Evolutionary conservation across 129 eudicot species (phyloP), one percentile per base, ranked within the genome.

Genomic region (Flaveria ramosissima): DNA sequence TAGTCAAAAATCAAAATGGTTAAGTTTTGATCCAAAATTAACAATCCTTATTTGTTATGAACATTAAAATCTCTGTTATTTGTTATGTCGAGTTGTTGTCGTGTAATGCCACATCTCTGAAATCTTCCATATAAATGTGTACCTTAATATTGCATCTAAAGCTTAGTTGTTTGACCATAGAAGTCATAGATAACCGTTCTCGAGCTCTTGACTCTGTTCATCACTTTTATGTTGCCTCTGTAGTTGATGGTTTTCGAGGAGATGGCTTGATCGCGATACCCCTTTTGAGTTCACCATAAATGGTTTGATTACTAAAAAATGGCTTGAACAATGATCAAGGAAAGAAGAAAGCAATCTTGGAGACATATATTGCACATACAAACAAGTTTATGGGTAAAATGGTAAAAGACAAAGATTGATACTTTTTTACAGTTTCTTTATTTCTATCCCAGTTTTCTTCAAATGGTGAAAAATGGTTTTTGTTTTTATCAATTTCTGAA

Each of bases 301-400:
- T 80, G 75, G 71, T 64, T 71, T 66, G 7, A 42, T 52, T 6
- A 39, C 53, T 79, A 51, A 79, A 36, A 78, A 78, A 80, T 20
- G 62, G 64, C 75, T 45, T 80, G 84, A 74, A 80, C 84, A 68
- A 74, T 80, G 84, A 80, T 80, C 84, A 80, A 80, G 84, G 84
- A 74, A 67, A 65, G 68, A 60, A 12, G 50, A 57, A 70, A 63
- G 51, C 52, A 42, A 24, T 66, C 27, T 26, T 80, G 74, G 52
- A 26, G 12, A 77, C 47, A 19, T 39, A 77, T 8, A 50, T 66
- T 79, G 77, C 72, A 71, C 83, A 62, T 79, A 79, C 3, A 20
- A 27, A 79, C 65, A 14, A 52, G 46, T 72, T 42, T 68, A 63
- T n/a, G 57, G 36, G 68, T 32, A 72, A 72, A 36, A 64, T 72